A percentile compares a stretch with the other conserved stretches of the same genome.
Conservation (phyloP, 495 filamentous ascomycete genomes). For the Glarea lozoyensis region DNA sequence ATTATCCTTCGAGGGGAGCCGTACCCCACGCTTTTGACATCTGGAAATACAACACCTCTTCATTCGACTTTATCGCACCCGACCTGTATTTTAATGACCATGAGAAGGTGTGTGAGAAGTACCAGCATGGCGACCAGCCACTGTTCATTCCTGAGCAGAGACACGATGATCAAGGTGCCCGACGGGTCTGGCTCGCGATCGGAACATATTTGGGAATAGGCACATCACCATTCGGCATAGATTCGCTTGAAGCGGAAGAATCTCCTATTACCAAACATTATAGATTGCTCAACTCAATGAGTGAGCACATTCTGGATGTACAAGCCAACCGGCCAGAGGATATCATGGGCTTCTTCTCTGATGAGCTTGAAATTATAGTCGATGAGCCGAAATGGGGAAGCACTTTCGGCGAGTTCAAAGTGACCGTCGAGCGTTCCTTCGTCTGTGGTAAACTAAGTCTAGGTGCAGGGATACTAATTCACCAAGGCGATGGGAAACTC, state of each 20-base stretch:
- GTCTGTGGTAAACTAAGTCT: slow-evolving; percentile 36
- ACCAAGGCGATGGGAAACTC: slow-evolving; percentile 29
- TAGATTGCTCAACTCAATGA: slow-evolving; percentile 27
- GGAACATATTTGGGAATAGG: slow-evolving; percentile 35
- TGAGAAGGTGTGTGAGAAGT: slow-evolving; percentile 28
- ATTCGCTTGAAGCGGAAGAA: slow-evolving; percentile 22
- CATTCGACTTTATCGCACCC: slow-evolving; percentile 39
- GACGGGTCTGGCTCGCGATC: slow-evolving; percentile 35
- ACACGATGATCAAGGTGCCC: slow-evolving; percentile 36
- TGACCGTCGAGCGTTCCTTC: slow-evolving; percentile 35
- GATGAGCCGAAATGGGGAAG: not conserved
- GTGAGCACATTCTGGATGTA: slow-evolving; percentile 31
- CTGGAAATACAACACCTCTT: slow-evolving; percentile 33
- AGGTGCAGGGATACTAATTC: slow-evolving; percentile 37
- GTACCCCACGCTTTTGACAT: slow-evolving; percentile 34
- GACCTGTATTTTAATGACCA: slow-evolving; percentile 42
- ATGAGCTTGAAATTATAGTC: slow-evolving; percentile 24
- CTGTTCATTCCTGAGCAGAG: slow-evolving; percentile 44
- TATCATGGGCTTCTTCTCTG: slow-evolving; percentile 40
- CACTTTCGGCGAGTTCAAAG: slow-evolving; percentile 20
- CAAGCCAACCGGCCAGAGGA: slow-evolving; percentile 26
- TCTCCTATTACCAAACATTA: slow-evolving; percentile 34
- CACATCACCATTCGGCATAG: slow-evolving; percentile 37
- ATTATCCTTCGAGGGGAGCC: slow-evolving; percentile 37
- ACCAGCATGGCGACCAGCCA: slow-evolving; percentile 35